A percentile compares a stretch with the other conserved stretches of the same genome.
These are phyloP conservation scores for Tuber microsphaerosporum DNA, from an alignment of 495 filamentous ascomycete species.

Conservation along the genomic window DNA sequence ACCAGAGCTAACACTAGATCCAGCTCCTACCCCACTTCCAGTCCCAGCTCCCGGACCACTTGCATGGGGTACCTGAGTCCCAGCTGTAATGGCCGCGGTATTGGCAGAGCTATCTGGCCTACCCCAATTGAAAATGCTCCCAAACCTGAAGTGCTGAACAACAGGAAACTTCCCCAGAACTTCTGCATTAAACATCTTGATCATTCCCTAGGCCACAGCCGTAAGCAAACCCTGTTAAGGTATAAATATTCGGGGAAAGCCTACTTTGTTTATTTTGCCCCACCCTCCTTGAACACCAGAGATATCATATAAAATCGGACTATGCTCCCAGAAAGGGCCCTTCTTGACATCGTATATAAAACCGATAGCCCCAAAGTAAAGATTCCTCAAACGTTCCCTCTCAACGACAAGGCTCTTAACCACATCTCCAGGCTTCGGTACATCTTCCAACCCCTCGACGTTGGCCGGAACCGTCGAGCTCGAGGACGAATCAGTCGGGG, in stretches of 20 bases:
- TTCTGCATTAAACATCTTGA: slow-evolving; percentile 89
- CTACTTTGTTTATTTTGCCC: slow-evolving; percentile 96
- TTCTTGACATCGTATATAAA: slow-evolving; percentile 98
- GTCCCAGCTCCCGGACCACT: neutral
- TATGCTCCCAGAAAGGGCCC: slow-evolving; percentile 98
- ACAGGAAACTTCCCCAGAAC: slow-evolving; percentile 91
- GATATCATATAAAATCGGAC: slow-evolving; percentile 89
- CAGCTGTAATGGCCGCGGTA: neutral
- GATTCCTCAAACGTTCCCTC: slow-evolving; percentile 61
- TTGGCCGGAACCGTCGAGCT: slow-evolving; percentile 48
- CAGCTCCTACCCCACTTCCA: neutral
- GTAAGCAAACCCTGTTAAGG: slow-evolving; percentile 11
- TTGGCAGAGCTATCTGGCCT: neutral
- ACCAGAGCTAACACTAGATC: slow-evolving; percentile 1
- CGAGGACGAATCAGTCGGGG: slow-evolving; percentile 58
- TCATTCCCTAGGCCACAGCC: slow-evolving; percentile 52
- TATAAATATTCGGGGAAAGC: slow-evolving; percentile 16
- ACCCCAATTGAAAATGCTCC: slow-evolving; percentile 46
- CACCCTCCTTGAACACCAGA: slow-evolving; percentile 83
- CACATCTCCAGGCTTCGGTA: slow-evolving; percentile 64
- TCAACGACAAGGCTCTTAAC: slow-evolving; percentile 60
- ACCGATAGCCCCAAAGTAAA: slow-evolving; percentile 97
- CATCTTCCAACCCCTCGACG: slow-evolving; percentile 60
- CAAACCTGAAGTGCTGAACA: slow-evolving; percentile 97
- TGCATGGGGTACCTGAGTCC: neutral